Evolutionary conservation across 176 grass and related monocot species (phyloP).

Genomic region (Phoenix dactylifera): DNA sequence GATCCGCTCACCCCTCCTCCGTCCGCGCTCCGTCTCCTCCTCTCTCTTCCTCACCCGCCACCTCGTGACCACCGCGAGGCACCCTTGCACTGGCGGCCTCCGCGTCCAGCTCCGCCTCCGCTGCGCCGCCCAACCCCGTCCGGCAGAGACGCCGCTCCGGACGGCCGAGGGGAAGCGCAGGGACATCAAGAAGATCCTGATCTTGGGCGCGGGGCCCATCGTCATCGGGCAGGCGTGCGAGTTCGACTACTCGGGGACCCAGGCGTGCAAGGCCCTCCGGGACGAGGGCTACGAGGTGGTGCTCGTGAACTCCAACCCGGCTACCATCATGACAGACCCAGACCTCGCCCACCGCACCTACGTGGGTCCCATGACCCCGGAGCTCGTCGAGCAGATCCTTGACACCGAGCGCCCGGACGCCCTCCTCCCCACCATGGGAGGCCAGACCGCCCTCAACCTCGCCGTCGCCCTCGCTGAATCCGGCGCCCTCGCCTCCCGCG

Average conservation of each 20-base stretch:
- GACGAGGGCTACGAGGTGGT: conserved; percentile 92
- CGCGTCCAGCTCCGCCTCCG: too few relatives aligned
- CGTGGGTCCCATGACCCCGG: conserved; percentile 85
- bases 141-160: background rate
- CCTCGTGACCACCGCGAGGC: too few relatives aligned
- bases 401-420: conserved; percentile 70
- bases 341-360: conserved; percentile 85
- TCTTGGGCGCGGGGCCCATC: conserved; percentile 88
- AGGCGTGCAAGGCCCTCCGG: conserved; percentile 88
- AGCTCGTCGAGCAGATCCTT: conserved; percentile 72
- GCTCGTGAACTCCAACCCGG: conserved; percentile 94
- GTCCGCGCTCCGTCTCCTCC: background rate
- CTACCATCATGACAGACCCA: conserved; percentile 99
- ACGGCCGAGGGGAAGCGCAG: conserved; percentile 27
- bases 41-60: background rate
- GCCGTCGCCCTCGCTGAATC: conserved; percentile 80
- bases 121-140: background rate
- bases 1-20: background rate
- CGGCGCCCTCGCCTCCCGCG: conserved; percentile 51
- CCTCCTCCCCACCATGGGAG: conserved; percentile 91
- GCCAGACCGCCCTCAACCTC: conserved; percentile 93
- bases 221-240: conserved; percentile 98
- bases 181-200: conserved; percentile 86
- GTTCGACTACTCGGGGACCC: conserved; percentile 99
- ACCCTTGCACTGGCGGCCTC: too few relatives aligned